Evolutionary conservation across 2,329 filamentous ascomycete genomes (phyloP).

Genomic region (Diaporthe longicolla): DNA sequence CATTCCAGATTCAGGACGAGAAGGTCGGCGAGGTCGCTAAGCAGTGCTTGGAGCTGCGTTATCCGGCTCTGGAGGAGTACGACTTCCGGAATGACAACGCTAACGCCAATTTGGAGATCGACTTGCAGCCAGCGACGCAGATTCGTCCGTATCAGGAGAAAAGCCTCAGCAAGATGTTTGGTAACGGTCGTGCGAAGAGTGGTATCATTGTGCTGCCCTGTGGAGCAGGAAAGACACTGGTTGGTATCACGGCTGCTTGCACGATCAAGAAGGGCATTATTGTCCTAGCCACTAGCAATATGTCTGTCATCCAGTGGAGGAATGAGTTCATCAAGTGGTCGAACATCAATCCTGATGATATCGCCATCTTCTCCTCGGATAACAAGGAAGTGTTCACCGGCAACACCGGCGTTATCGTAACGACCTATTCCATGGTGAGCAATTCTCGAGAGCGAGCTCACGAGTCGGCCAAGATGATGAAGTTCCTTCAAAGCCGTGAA

Average conservation of each 20-base stretch:
- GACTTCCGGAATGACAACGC: constrained; percentile 93
- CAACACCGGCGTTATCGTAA: constrained; percentile 95
- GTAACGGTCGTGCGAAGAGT: constrained; percentile 96
- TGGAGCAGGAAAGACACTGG: constrained; percentile 95
- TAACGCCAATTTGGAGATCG: constrained; percentile 94
- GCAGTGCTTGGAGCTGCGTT: constrained; percentile 87
- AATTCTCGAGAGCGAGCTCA: constrained; percentile 89
- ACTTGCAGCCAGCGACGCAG: constrained; percentile 88
- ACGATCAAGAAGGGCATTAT: constrained; percentile 98
- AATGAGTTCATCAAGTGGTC: constrained; percentile 99
- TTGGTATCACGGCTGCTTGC: constrained; percentile 98
- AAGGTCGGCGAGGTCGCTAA: constrained; percentile 90
- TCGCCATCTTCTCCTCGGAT: constrained; percentile 94
- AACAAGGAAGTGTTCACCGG: constrained; percentile 87
- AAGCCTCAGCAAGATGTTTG: constrained; percentile 99
- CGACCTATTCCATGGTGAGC: constrained; percentile 99
- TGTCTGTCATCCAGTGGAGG: constrained; percentile 98
- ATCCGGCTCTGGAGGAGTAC: constrained; percentile 95
- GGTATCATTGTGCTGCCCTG: constrained; percentile 98
- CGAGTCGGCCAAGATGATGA: constrained; percentile 97
- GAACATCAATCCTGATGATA: constrained; percentile 91
- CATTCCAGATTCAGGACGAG: constrained; percentile 89
- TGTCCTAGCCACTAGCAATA: constrained; percentile 95
- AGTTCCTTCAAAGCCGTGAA: constrained; percentile 88
- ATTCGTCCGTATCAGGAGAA: constrained; percentile 98